These are phyloP conservation scores for Hypericum perforatum DNA, from an alignment of 345 rosid species.

Conservation along the genomic window DNA sequence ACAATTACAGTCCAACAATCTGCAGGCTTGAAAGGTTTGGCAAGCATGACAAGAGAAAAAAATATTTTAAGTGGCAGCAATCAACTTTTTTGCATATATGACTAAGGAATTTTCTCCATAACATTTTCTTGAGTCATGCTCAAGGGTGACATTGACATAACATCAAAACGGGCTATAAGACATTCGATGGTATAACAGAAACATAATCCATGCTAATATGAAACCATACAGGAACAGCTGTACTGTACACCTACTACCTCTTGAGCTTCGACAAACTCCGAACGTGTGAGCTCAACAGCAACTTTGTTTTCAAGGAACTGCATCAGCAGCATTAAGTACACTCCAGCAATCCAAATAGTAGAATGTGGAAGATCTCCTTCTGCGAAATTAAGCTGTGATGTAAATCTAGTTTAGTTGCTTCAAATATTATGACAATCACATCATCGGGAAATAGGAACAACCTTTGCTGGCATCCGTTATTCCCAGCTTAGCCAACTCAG, in stretches of 20 bases:
- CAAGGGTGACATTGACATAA: too few relatives aligned
- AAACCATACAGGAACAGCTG: neutral
- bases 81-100: too few relatives aligned
- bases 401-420: conserved; percentile 8
- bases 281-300: conserved; percentile 90
- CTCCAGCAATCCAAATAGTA: conserved; percentile 93
- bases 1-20: too few relatives aligned
- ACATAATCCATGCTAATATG: neutral
- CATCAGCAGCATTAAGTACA: conserved; percentile 82
- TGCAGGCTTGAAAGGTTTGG: too few relatives aligned
- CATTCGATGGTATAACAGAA: too few relatives aligned
- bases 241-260: conserved; percentile 40
- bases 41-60: too few relatives aligned
- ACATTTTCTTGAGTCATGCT: too few relatives aligned
- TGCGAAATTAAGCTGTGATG: conserved; percentile 22
- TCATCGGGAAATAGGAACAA: conserved; percentile 21
- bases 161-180: too few relatives aligned
- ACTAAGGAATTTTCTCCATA: too few relatives aligned
- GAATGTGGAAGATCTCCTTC: conserved; percentile 87
- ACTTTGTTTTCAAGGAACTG: conserved; percentile 96
- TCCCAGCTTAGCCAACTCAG: conserved; percentile 75
- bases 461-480: conserved; percentile 72
- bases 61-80: too few relatives aligned
- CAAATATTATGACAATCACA: conserved; percentile 7
- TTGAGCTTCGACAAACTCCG: conserved; percentile 85